Percentiles rank a stretch among this genome's conserved stretches.
These are phyloP conservation scores for Nicotiana paniculata DNA, from an alignment of 257 asterid species.

Conservation along the genomic window DNA sequence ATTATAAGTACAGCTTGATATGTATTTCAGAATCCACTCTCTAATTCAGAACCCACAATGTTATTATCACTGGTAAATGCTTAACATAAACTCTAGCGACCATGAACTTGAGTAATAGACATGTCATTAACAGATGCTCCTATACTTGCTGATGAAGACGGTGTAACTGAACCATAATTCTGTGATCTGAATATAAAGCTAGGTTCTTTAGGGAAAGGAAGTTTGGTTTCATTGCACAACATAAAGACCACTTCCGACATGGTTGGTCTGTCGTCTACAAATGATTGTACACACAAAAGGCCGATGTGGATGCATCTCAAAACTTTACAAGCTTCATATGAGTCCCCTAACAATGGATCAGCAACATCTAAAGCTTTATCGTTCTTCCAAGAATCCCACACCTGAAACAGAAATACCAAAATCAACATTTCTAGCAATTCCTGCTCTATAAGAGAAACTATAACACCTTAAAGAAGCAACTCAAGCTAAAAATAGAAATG, in stretches of 20 bases:
- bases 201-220: constrained; percentile 24
- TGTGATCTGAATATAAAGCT: constrained; percentile 21
- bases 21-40: too few species aligned
- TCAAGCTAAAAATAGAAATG: not conserved
- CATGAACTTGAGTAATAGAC: not conserved
- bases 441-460: not conserved
- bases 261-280: constrained; percentile 26
- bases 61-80: too few species aligned
- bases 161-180: not conserved
- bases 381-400: constrained; percentile 29
- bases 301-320: constrained; percentile 29
- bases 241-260: constrained; percentile 21
- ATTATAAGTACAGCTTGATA: too few species aligned
- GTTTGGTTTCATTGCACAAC: constrained; percentile 18
- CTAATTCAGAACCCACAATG: too few species aligned
- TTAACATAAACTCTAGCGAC: not conserved
- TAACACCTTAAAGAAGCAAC: not conserved
- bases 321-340: constrained; percentile 5
- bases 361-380: constrained; percentile 22
- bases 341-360: constrained; percentile 12
- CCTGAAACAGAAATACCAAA: constrained; percentile 10
- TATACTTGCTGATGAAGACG: constrained; percentile 13
- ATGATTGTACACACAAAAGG: constrained; percentile 30
- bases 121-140: constrained; percentile 1
- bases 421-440: not conserved